Base-by-base conservation (phyloP, 495 filamentous ascomycete species). In the Massariosphaeria phaeospora region DNA sequence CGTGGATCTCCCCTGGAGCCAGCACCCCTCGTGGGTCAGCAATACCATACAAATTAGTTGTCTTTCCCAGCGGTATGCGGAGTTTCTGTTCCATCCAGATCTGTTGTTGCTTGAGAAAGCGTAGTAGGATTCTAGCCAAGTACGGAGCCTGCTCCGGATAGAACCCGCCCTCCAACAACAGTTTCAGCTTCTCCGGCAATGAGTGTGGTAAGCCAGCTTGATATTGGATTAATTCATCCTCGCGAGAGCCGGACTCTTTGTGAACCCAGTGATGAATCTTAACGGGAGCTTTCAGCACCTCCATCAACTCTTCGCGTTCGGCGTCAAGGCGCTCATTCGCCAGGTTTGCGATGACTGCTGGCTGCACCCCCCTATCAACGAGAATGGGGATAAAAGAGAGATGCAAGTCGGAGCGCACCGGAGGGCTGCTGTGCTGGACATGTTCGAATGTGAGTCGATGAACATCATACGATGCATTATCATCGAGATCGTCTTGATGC, bases 371-470 rank as follows among this genome's bases (percentile, higher is more conserved):
- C 5, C 84, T 74, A 49, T 86, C 76, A 10, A 83, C 75, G 1
- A 98, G 71, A 10, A 98, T 85, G 0, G 84, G 81, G 9, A 98
- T 70, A 6, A 96, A 75, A 52, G 93, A 88, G 0, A 82, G 73
- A 63, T 93, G 91, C 0, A 96, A 69, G n/a, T 72, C 73, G 0
- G 85, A 82, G 0, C 83, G 67, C 27, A 70, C 77, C 13, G 89
- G 70, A 8, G 80, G 77, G 33, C 79, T 78, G 0, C 86, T 80
- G 49, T 74, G 79, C 18, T 69, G 76, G 10, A 82, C 73, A 23
- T 95, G 78, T 62, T 95, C 91, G 45, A 96, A 85, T 0, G 86
- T 93, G 30, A 83, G 55, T 50, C 80, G 70, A 34, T 79, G 75
- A 11, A 69, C 59, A 44, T 65, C 58, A 13, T 47, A 63, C 18